Evolutionary conservation across 345 rosid species (phyloP).

Genomic region (Sisymbrium irio): DNA sequence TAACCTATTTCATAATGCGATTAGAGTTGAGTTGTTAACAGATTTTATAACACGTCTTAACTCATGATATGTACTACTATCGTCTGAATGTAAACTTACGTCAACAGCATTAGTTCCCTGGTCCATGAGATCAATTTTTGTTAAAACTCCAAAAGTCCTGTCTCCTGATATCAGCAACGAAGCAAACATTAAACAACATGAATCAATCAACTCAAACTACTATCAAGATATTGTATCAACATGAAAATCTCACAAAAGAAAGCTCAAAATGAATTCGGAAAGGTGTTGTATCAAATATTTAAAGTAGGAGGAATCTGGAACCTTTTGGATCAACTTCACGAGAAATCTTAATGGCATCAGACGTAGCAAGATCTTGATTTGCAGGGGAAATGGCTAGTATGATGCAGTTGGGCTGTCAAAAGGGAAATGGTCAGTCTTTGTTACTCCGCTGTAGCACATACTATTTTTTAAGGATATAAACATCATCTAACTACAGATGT

Average conservation of each 20-base stretch:
- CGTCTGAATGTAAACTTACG: conserved; percentile 51
- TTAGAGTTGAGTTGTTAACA: too few relatives aligned
- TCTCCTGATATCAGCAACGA: conserved; percentile 55
- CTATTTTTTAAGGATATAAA: background rate
- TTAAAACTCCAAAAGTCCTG: conserved; percentile 85
- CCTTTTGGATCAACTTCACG: conserved; percentile 99
- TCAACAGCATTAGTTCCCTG: conserved; percentile 94
- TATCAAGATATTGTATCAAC: too few relatives aligned
- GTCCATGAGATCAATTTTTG: conserved; percentile 96
- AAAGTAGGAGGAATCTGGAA: conserved; percentile 20
- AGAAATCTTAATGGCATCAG: conserved; percentile 94
- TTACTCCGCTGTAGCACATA: conserved; percentile 4
- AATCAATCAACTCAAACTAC: background rate
- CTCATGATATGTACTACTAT: too few relatives aligned
- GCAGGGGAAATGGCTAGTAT: conserved; percentile 97
- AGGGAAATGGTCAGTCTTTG: conserved; percentile 9
- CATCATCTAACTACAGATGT: background rate
- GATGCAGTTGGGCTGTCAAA: conserved; percentile 87
- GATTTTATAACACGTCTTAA: too few relatives aligned
- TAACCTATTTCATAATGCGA: too few relatives aligned
- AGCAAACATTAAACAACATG: conserved; percentile 7
- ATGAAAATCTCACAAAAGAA: background rate
- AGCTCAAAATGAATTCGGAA: conserved; percentile 4
- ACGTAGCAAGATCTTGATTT: conserved; percentile 98
- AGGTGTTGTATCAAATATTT: background rate